Base-by-base conservation (phyloP, 371 early-diverging fungal genomes). In the Mortierella sp. region DNA sequence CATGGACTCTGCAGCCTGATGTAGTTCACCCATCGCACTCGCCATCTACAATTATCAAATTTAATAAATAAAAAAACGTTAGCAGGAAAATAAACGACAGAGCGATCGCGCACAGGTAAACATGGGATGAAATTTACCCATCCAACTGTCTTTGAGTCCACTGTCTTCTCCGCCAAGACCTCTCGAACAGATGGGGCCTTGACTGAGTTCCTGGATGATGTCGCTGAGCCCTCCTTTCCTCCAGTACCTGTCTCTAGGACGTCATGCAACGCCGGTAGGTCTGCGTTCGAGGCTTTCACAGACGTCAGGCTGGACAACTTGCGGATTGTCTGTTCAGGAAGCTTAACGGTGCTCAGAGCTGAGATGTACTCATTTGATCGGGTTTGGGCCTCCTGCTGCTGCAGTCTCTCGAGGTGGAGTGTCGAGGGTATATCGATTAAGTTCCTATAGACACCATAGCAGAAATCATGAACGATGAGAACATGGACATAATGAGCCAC, bases 161-260 rank as follows among this genome's bases (percentile, higher is more conserved):
- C 66, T 39, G 66, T 65, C 52, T 65, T 65, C 32, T 65, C 66
- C 15, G 59, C 49, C 50, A 65, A 50, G 19, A 65, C 53, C 26
- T 65, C 66, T 15, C 66, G 66, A 32, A 65, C 66, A 4, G 66
- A 65, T 17, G 66, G 66, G 4, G 66, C 66, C 52, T 65, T 65
- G 39, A 58, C 23, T 19, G 66, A 65, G 27, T 41, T 56, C 0
- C 65, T 49, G 8, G 65, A 64, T 6, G 66, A 65, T 1, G 66
- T 65, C 7, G 56, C 49, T 15, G 54, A 19, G 15, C 47, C 30
- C n/a, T 58, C 42, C 17, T 30, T 34, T 34, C 60, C n/a, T n/a
- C n/a, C 60, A 6, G 23, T 32, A 1, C 56, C 48, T 2, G 56
- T 9, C 48, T 69, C 69, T 3, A 52, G 52, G 4, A 50, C 62